phyloP scores from a whole-genome alignment of 1,284 basidiomycete species.

The Microbotryum silenes-acaulis region DNA sequence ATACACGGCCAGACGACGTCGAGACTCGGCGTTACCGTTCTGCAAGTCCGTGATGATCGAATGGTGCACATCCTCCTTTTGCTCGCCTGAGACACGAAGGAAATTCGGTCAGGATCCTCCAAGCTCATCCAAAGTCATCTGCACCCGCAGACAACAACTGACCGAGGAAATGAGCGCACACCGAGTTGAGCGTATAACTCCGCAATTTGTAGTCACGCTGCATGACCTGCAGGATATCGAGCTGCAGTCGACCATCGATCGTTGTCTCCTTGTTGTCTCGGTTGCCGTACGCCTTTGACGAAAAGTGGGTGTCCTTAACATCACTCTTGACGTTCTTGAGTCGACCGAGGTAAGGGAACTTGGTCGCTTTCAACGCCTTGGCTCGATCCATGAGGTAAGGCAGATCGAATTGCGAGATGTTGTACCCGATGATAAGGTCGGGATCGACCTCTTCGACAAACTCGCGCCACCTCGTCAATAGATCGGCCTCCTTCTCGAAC shows the following conservation, averaged over 20 bases:
- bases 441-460: constrained; percentile 84
- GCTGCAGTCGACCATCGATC: constrained; percentile 80
- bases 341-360: constrained; percentile 71
- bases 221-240: constrained; percentile 92
- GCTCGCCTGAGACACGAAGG: constrained; percentile 52
- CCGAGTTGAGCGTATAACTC: constrained; percentile 89
- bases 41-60: constrained; percentile 94
- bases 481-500: constrained; percentile 61
- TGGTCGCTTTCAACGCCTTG: constrained; percentile 60
- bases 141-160: background rate
- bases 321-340: constrained; percentile 63
- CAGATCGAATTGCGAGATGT: constrained; percentile 83
- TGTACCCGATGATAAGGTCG: constrained; percentile 89
- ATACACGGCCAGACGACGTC: constrained; percentile 84
- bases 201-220: constrained; percentile 91
- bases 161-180: constrained; percentile 85
- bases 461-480: constrained; percentile 72
- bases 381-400: constrained; percentile 88
- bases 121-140: background rate
- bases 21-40: constrained; percentile 83
- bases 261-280: constrained; percentile 87
- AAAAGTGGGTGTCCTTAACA: constrained; percentile 86
- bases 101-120: background rate
- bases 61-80: constrained; percentile 95
- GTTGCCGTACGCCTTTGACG: constrained; percentile 89